A percentile compares a stretch with the other conserved stretches of the same genome.
phyloP scores from a whole-genome alignment of 164 flowering plant species.

The Nymphaea colorata region DNA sequence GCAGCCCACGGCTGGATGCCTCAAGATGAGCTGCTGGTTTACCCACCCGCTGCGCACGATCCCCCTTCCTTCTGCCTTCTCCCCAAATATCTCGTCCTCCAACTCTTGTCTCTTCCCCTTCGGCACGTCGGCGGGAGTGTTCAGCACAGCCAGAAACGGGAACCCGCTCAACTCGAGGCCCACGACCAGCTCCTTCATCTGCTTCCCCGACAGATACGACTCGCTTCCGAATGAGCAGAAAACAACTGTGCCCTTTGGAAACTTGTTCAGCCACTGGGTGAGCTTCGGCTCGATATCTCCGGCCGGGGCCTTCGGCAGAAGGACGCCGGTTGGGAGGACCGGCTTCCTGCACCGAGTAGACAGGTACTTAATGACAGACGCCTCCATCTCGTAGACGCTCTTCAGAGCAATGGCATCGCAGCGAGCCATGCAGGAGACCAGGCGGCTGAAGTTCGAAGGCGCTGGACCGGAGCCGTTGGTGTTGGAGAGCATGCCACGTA shows the following conservation, averaged over 20 bases:
- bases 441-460: conserved; percentile 5
- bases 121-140: background rate
- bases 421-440: background rate
- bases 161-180: conserved; percentile 20
- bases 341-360: conserved; percentile 7
- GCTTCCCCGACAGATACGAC: conserved; percentile 8
- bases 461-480: too few relatives aligned
- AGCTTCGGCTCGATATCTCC: conserved; percentile 4
- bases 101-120: conserved; percentile 2
- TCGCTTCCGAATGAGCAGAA: too few relatives aligned
- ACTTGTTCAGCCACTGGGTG: conserved; percentile 20
- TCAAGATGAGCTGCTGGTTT: conserved; percentile 10
- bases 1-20: conserved; percentile 7
- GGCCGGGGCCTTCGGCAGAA: conserved; percentile 4
- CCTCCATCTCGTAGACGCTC: conserved; percentile 9
- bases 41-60: conserved; percentile 14
- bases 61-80: conserved; percentile 11
- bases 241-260: conserved; percentile 5
- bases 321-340: conserved; percentile 8
- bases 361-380: conserved; percentile 7
- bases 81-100: too few relatives aligned
- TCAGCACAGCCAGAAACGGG: conserved; percentile 20
- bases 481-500: too few relatives aligned
- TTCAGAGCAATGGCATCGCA: conserved; percentile 4
- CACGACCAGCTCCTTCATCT: conserved; percentile 18